Percentiles rank a stretch among this genome's conserved stretches.
Conservation (phyloP, 2,329 filamentous ascomycete species). For the Pestalotiopsis sp. region DNA sequence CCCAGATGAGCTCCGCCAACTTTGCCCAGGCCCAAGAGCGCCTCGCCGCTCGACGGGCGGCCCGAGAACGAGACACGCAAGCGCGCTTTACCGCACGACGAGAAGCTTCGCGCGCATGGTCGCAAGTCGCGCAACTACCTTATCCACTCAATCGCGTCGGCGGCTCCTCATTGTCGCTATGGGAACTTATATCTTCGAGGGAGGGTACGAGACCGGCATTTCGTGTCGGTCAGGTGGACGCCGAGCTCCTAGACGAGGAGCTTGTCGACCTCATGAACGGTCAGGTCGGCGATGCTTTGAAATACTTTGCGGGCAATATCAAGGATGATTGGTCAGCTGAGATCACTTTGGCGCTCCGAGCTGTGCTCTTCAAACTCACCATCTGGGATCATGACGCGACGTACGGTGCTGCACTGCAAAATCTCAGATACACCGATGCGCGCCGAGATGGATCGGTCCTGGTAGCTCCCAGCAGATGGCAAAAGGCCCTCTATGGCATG, state of each 20-base stretch:
- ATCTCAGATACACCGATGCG: conserved; percentile 86
- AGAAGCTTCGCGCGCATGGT: conserved; percentile 53
- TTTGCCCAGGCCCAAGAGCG: conserved; percentile 90
- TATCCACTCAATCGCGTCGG: conserved; percentile 63
- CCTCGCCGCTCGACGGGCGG: conserved; percentile 76
- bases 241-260: conserved; percentile 92
- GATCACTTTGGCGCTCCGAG: conserved; percentile 74
- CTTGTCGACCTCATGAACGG: conserved; percentile 80
- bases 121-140: conserved; percentile 57
- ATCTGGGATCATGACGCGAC: conserved; percentile 97
- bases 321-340: conserved; percentile 87
- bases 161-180: conserved; percentile 50
- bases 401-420: conserved; percentile 91
- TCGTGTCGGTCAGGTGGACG: conserved; percentile 93
- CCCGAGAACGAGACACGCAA: conserved; percentile 67
- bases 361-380: conserved; percentile 87
- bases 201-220: conserved; percentile 84
- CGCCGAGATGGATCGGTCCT: conserved; percentile 63
- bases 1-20: conserved; percentile 55
- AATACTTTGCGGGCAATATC: conserved; percentile 75
- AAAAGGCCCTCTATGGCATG: conserved; percentile 82
- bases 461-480: conserved; percentile 72
- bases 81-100: conserved; percentile 52
- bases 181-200: conserved; percentile 71
- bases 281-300: conserved; percentile 85